Evolutionary conservation across 371 early-diverging fungal genomes (phyloP).

Genomic region (Apophysomyces variabilis): DNA sequence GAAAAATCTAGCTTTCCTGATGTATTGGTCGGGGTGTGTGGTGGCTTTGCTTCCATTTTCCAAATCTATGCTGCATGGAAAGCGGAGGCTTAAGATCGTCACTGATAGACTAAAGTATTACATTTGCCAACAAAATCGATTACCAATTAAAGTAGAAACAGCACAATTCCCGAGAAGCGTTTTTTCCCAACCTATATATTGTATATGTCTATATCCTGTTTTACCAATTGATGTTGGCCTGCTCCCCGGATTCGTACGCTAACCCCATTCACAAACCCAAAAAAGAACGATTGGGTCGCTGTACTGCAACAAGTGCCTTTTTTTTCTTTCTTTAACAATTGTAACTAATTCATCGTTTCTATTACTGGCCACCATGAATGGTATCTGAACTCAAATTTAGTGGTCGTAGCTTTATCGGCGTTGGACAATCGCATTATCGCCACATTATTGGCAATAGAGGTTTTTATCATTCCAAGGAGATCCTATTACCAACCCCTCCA

Average conservation of each 20-base stretch:
- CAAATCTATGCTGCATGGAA: constrained; percentile 87
- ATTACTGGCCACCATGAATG: constrained; percentile 57
- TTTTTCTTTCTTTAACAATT: not conserved
- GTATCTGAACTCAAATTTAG: constrained; percentile 46
- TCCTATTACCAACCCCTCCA: constrained; percentile 28
- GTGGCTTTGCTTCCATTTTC: constrained; percentile 89
- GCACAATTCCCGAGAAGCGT: too few relatives aligned
- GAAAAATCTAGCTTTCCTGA: constrained; percentile 87
- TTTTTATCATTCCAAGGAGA: constrained; percentile 41
- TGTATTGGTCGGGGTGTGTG: constrained; percentile 88
- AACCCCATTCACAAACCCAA: too few relatives aligned
- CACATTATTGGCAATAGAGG: constrained; percentile 48
- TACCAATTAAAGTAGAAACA: too few relatives aligned
- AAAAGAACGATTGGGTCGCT: too few relatives aligned
- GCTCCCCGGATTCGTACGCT: too few relatives aligned
- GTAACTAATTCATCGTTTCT: not conserved
- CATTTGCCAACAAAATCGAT: too few relatives aligned
- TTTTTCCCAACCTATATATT: too few relatives aligned
- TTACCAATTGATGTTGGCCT: too few relatives aligned
- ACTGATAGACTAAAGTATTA: too few relatives aligned
- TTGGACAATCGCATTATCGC: constrained; percentile 25
- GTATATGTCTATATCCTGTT: too few relatives aligned
- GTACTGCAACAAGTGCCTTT: too few relatives aligned
- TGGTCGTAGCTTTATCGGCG: constrained; percentile 15
- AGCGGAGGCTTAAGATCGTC: constrained; percentile 52